Base-by-base conservation (phyloP, 192 early-diverging fungal species). In the Podila verticillata region DNA sequence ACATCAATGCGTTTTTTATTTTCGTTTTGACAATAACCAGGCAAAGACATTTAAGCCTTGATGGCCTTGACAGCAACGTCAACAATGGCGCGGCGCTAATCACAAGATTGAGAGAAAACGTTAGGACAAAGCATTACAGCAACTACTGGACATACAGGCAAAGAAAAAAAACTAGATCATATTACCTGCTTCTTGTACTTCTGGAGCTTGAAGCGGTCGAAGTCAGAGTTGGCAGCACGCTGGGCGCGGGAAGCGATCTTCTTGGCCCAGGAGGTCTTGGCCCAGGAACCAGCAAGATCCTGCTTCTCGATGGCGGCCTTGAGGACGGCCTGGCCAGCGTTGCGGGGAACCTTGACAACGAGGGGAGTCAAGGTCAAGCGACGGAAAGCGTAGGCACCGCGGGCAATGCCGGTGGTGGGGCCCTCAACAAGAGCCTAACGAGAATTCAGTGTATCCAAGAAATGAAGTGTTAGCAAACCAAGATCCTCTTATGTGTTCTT, bases 201-300 rank as follows among this genome's bases (percentile, higher is more conserved):
- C 90, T 92, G 89, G 60, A 97, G 72, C 96, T 99, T 97, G 95
- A 99, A 99, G 82, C 98, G 92, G 87, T 98, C 97, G 88, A 99
- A 98, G 89, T 99, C 98, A 54, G 89, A 77, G 81, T 95, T 85
- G 83, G 80, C 81, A 72, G 94, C 89, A 81, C 96, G 94, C 82
- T 82, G 83, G 65, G 87, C 82, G 75, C 97, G 93, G 70, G 88
- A 85, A 65, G 88, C 94, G 81, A 99, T 85, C 95, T 98, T 99
- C 94, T 97, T 92, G 81, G 96, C 96, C 95, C 95, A 98, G 68
- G 92, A 85, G 74, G 98, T 93, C 88, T 96, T 91, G 72, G 87
- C 87, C 95, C 95, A 99, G 72, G 85, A 83, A 65, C 82, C 93
- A 34, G 87, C 87, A 57, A 96, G 82, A 68, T 95, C 90, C 87